Conservation (phyloP, 345 rosid species). For the Pistacia atlantica region DNA sequence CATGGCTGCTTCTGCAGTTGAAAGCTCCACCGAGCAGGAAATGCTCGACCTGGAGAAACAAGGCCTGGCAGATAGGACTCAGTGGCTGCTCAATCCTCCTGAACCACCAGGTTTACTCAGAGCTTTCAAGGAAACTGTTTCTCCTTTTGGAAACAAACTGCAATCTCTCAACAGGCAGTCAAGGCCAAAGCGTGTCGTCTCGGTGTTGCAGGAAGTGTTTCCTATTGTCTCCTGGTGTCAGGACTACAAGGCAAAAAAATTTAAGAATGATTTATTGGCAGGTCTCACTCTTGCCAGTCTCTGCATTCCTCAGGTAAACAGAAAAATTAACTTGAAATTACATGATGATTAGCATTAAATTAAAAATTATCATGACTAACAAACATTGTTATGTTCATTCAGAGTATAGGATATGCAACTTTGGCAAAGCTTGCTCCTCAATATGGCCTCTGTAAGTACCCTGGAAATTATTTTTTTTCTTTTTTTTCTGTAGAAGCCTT, state of each 20-base stretch:
- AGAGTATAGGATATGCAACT: constrained; percentile 96
- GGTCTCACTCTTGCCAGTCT: constrained; percentile 96
- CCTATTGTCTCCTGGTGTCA: constrained; percentile 75
- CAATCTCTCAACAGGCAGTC: constrained; percentile 30
- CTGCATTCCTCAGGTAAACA: constrained; percentile 87
- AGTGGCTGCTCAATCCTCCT: constrained; percentile 73
- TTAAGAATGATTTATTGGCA: constrained; percentile 80
- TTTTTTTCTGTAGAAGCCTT: not conserved
- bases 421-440: constrained; percentile 93
- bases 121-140: constrained; percentile 35
- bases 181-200: constrained; percentile 31
- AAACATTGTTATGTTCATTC: constrained; percentile 7
- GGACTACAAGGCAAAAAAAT: constrained; percentile 50
- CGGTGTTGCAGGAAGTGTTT: constrained; percentile 46
- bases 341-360: not conserved
- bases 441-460: constrained; percentile 83
- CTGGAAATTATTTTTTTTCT: no score
- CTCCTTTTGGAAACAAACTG: constrained; percentile 32
- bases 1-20: constrained; percentile 44
- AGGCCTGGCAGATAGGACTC: constrained; percentile 36
- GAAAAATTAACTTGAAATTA: not conserved
- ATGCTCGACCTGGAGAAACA: constrained; percentile 42
- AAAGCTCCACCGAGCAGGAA: constrained; percentile 27
- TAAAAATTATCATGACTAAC: no score
- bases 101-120: constrained; percentile 63